Evolutionary conservation across 805 yeast species (phyloP).

Genomic region (Lachancea thermotolerans): DNA sequence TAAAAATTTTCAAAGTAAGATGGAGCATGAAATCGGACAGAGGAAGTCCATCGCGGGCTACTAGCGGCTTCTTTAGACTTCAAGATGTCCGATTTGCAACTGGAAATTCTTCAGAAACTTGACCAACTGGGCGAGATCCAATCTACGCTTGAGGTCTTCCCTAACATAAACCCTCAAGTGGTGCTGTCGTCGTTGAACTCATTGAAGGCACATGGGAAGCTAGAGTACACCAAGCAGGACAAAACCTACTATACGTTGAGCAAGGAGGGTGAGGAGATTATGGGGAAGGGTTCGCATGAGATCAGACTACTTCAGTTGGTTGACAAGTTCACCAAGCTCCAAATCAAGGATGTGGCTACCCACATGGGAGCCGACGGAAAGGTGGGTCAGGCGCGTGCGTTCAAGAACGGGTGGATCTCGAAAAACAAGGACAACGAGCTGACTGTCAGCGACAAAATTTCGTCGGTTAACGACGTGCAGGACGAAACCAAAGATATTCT

Average conservation of each 20-base stretch:
- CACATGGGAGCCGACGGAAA: slow-evolving; percentile 79
- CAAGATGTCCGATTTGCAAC: slow-evolving; percentile 62
- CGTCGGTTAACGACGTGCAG: slow-evolving; percentile 34
- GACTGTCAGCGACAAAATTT: slow-evolving; percentile 47
- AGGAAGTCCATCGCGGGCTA: neutral
- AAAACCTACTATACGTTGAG: slow-evolving; percentile 70
- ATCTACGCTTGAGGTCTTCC: slow-evolving; percentile 65
- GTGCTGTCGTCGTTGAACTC: slow-evolving; percentile 84
- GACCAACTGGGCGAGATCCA: slow-evolving; percentile 55
- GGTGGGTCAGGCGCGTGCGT: slow-evolving; percentile 95
- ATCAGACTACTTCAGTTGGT: slow-evolving; percentile 72
- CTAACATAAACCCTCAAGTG: slow-evolving; percentile 54
- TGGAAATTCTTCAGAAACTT: slow-evolving; percentile 55
- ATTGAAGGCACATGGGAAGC: slow-evolving; percentile 75
- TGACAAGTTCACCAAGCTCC: slow-evolving; percentile 68
- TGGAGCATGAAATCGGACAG: neutral
- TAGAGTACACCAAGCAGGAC: slow-evolving; percentile 66
- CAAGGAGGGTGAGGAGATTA: slow-evolving; percentile 74
- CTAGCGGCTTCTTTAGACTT: neutral
- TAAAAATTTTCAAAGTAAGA: slow-evolving; percentile 2
- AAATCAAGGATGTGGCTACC: slow-evolving; percentile 62
- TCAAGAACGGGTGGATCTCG: slow-evolving; percentile 92
- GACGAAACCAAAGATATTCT: slow-evolving; percentile 66
- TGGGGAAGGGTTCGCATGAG: slow-evolving; percentile 84
- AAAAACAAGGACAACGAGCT: slow-evolving; percentile 76